Base-by-base conservation (phyloP, 2,329 filamentous ascomycete species). In the Rhinocladiella similis region DNA sequence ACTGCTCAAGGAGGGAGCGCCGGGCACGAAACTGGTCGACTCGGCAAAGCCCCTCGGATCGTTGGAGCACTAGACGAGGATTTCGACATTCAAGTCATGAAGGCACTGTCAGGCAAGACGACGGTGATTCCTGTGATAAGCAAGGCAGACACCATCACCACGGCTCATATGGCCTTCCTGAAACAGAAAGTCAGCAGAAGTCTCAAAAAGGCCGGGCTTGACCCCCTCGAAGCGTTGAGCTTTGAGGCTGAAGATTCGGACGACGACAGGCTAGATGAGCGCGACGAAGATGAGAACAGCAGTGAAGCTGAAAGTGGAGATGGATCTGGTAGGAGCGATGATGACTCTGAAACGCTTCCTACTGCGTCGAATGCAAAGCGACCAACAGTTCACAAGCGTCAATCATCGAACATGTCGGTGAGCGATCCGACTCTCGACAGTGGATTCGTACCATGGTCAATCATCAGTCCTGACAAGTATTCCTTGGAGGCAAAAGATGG, bases 101-200 rank as follows among this genome's bases (percentile, higher is more conserved):
- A 89, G 47, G 89, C 88, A 14, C 82, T 99, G 25, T 87, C 96
- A 71, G 89, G 90, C 66, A 97, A 96, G 80, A 97, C 94, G 0
- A 96, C 91, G 0, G 91, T 97, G 57, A 90, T 99, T 46, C 94
- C 94, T 0, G 87, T 99, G 56, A 93, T 99, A 68, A 89, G 91
- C 70, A 99, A 99, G 75, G 93, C 94, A 38, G 94, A 99, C 71
- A 97, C 92, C 13, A 89, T 97, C 66, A 97, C 94, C n/a, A 87
- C 89, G 0, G 88, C 89, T 51, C 94, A 99, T 74, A 97, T 97
- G 94, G 80, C 84, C 45, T 87, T 90, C 66, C 82, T 99, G 63
- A 97, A 97, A 79, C 91, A 88, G 74, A 87, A 88, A 12, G 92
- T 99, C 33, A 95, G 90, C 85, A 85, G 90, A 52, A 92, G 89